These are phyloP conservation scores for Chaetomium sp. DNA, from an alignment of 2,329 filamentous ascomycete species.

Conservation along the genomic window DNA sequence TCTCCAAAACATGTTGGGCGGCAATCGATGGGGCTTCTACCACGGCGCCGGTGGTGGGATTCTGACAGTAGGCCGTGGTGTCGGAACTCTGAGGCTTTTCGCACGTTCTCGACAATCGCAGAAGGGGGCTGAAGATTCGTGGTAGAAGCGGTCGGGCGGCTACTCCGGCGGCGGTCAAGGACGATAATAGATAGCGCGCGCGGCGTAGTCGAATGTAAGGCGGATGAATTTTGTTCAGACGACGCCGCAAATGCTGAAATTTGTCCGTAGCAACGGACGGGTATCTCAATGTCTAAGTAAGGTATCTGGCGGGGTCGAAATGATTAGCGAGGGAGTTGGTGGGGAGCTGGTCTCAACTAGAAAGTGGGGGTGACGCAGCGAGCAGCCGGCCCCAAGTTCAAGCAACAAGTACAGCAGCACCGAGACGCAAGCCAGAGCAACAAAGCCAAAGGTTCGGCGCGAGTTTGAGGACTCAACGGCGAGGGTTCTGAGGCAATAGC, in stretches of 20 bases:
- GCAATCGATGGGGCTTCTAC: conserved; percentile 32
- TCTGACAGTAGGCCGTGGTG: conserved; percentile 9
- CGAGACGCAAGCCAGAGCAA: background rate
- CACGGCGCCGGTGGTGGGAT: conserved; percentile 34
- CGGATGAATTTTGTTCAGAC: conserved; percentile 16
- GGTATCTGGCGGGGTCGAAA: conserved; percentile 26
- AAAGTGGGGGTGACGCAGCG: conserved; percentile 21
- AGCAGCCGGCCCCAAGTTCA: background rate
- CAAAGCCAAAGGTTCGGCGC: background rate
- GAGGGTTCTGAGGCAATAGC: background rate
- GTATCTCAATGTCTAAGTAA: conserved; percentile 35
- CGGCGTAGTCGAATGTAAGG: background rate
- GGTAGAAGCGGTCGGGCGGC: background rate
- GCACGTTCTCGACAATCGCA: conserved; percentile 16
- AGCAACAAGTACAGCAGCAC: background rate
- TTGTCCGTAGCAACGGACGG: conserved; percentile 27
- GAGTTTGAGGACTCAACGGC: background rate
- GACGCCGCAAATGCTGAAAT: conserved; percentile 25
- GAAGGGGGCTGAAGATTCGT: conserved; percentile 18
- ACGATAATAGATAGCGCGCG: background rate
- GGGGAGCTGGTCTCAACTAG: conserved; percentile 7
- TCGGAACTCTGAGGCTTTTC: background rate
- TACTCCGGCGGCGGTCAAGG: conserved; percentile 7
- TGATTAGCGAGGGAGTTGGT: conserved; percentile 24
- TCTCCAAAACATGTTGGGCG: conserved; percentile 94